These are phyloP conservation scores for Ogataea thermomethanolica DNA, from an alignment of 805 yeast species.

Conservation along the genomic window DNA sequence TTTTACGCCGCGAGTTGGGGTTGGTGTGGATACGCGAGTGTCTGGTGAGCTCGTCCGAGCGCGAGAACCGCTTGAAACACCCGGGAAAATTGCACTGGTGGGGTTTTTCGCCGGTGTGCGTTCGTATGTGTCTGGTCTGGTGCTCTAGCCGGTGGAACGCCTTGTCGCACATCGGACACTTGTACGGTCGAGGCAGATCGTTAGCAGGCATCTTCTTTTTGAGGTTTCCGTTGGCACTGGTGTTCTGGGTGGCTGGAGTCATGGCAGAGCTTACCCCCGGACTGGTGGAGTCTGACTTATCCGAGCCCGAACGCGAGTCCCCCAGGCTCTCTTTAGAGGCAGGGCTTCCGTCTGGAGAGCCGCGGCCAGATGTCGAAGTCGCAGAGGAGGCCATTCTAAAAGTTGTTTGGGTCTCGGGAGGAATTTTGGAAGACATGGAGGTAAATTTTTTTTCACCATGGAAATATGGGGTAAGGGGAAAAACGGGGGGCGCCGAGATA, in stretches of 20 bases:
- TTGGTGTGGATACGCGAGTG: constrained; percentile 78
- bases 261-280: constrained; percentile 6
- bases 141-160: constrained; percentile 88
- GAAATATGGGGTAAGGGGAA: constrained; percentile 9
- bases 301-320: background rate
- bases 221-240: constrained; percentile 19
- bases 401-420: constrained; percentile 28
- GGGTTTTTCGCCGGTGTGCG: constrained; percentile 93
- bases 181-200: constrained; percentile 60
- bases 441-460: constrained; percentile 7
- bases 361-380: constrained; percentile 1
- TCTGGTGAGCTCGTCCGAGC: constrained; percentile 83
- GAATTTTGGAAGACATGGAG: constrained; percentile 26
- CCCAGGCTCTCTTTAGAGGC: background rate
- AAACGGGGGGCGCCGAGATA: background rate
- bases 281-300: background rate
- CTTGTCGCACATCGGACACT: constrained; percentile 79
- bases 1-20: constrained; percentile 39
- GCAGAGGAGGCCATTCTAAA: constrained; percentile 30
- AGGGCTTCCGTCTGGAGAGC: background rate
- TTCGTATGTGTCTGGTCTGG: constrained; percentile 85
- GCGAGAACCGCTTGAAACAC: constrained; percentile 75
- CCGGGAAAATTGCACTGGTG: constrained; percentile 81
- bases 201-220: constrained; percentile 24
- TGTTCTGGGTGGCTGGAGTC: constrained; percentile 23